Evolutionary conservation across 2,329 filamentous ascomycete species (phyloP).

Genomic region (Arthroderma uncinatum): DNA sequence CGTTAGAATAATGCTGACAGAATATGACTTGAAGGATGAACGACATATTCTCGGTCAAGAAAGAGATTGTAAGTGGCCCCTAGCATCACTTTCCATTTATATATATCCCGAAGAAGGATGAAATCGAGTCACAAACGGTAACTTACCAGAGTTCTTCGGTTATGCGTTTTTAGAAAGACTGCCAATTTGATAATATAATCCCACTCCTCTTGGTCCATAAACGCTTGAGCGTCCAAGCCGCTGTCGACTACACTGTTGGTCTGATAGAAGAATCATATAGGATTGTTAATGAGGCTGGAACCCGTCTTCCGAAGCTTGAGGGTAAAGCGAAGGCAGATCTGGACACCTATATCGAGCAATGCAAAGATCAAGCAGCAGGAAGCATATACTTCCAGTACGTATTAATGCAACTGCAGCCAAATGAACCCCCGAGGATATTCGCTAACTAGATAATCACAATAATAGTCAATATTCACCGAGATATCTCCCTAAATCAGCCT

Average conservation of each 20-base stretch:
- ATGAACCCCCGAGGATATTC: too few species aligned
- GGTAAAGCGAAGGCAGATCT: constrained; percentile 11
- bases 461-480: constrained; percentile 6
- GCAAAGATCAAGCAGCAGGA: constrained; percentile 11
- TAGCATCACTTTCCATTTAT: too few species aligned
- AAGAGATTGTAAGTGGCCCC: constrained; percentile 11
- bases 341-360: constrained; percentile 9
- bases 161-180: constrained; percentile 7
- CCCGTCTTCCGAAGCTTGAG: constrained; percentile 6
- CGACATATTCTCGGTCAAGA: constrained; percentile 10
- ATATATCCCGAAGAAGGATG: background rate
- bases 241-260: constrained; percentile 8
- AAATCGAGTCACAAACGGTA: background rate
- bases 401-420: background rate
- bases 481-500: constrained; percentile 2
- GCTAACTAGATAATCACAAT: background rate
- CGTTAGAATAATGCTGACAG: background rate
- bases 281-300: constrained; percentile 6
- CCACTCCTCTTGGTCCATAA: constrained; percentile 10
- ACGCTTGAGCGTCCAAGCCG: constrained; percentile 7
- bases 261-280: constrained; percentile 11
- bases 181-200: constrained; percentile 11
- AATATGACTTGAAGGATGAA: constrained; percentile 5
- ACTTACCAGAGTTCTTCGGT: background rate
- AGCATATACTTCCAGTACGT: constrained; percentile 11